Percentiles rank a stretch among this genome's conserved stretches.
Evolutionary conservation across 2,329 filamentous ascomycete genomes (phyloP).

Genomic region (Pseudogymnoascus sp.): DNA sequence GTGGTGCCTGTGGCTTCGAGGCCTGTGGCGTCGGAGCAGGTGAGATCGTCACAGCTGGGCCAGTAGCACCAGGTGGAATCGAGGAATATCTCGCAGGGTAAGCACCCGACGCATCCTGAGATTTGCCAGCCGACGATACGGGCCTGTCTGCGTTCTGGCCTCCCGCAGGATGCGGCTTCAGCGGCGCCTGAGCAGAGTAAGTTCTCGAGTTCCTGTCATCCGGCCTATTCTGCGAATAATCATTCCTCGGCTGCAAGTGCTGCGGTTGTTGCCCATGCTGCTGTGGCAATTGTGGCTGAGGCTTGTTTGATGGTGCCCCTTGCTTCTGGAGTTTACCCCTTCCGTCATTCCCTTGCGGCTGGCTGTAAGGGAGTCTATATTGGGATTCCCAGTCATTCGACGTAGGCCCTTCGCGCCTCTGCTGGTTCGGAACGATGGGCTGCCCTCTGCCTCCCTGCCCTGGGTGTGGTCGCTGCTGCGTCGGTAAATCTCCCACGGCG

Average conservation of each 20-base stretch:
- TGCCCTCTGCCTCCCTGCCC: not conserved
- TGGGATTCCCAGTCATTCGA: not conserved
- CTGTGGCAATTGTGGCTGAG: not conserved
- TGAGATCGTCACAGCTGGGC: not conserved
- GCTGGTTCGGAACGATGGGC: not conserved
- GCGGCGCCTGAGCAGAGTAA: not conserved
- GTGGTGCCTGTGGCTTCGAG: slow-evolving; percentile 13
- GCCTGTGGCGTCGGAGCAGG: not conserved
- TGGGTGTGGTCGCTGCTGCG: not conserved
- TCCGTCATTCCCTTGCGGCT: not conserved
- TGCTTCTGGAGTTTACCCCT: not conserved
- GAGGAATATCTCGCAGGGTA: not conserved
- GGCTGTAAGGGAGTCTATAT: not conserved
- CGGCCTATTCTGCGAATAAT: not conserved
- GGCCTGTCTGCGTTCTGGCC: not conserved
- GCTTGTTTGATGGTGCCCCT: not conserved
- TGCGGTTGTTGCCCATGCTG: not conserved
- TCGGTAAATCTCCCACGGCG: not conserved
- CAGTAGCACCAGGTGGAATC: not conserved
- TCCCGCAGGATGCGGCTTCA: not conserved
- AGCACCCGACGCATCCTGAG: not conserved
- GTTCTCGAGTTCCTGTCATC: not conserved
- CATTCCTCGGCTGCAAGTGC: not conserved
- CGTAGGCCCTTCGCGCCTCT: not conserved
- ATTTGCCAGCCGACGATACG: not conserved